Evolutionary conservation across 495 filamentous ascomycete species (phyloP).

Genomic region (Tuber calosporum): DNA sequence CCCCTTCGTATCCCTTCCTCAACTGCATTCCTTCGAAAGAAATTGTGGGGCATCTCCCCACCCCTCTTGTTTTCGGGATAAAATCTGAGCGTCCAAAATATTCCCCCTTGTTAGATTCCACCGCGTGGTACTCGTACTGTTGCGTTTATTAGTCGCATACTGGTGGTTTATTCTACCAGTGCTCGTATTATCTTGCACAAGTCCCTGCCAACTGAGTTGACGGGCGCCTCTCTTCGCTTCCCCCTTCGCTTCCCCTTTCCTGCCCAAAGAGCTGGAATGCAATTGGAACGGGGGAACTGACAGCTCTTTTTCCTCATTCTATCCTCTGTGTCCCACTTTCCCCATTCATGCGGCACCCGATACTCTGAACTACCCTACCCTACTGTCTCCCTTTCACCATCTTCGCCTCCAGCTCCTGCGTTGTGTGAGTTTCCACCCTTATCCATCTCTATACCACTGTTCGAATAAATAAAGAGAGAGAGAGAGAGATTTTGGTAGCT

Average conservation of each 20-base stretch:
- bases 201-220: slow-evolving; percentile 8
- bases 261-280: slow-evolving; percentile 37
- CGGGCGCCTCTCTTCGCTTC: slow-evolving; percentile 32
- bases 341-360: neutral
- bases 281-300: slow-evolving; percentile 32
- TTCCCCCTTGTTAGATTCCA: neutral
- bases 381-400: neutral
- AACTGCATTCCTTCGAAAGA: neutral
- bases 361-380: neutral
- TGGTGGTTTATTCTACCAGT: neutral
- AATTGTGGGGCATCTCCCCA: neutral
- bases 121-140: neutral
- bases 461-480: neutral
- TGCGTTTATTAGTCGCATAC: neutral
- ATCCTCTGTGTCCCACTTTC: neutral
- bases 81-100: neutral
- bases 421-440: neutral
- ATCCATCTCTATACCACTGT: too few relatives aligned
- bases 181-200: neutral
- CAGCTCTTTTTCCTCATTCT: slow-evolving; percentile 10
- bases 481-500: neutral
- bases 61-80: neutral
- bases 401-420: neutral
- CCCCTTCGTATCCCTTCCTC: slow-evolving; percentile 1
- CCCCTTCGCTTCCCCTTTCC: slow-evolving; percentile 39